Percentiles rank a stretch among this genome's conserved stretches.
Evolutionary conservation across 805 yeast genomes (phyloP).

Genomic region (Schizosaccharomyces octosporus): DNA sequence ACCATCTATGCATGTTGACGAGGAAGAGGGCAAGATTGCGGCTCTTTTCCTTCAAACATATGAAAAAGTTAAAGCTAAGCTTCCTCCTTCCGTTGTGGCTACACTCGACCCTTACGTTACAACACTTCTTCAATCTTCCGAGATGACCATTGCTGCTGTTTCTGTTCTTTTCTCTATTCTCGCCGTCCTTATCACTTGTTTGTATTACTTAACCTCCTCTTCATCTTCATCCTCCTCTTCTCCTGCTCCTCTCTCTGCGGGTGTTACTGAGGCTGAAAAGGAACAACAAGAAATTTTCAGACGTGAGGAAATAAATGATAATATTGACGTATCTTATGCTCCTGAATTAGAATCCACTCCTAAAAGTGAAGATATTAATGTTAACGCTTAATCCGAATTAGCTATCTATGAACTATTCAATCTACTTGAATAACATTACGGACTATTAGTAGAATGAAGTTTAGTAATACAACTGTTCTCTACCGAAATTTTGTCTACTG

Average conservation of each 20-base stretch:
- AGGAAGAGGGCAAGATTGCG: conserved; percentile 7
- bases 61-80: background rate
- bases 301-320: background rate
- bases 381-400: background rate
- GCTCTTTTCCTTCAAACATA: background rate
- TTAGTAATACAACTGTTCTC: no score
- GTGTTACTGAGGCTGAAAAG: background rate
- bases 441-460: no score
- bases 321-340: background rate
- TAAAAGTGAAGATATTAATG: background rate
- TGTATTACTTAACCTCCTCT: conserved; percentile 6
- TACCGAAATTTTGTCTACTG: no score
- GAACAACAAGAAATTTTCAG: background rate
- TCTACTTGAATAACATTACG: no score
- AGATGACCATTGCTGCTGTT: conserved; percentile 13
- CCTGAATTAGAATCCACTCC: background rate
- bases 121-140: conserved; percentile 12
- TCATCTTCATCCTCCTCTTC: background rate
- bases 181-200: conserved; percentile 11
- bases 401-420: background rate
- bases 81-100: background rate
- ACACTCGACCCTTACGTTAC: background rate
- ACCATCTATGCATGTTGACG: conserved; percentile 5
- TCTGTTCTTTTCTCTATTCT: conserved; percentile 9
- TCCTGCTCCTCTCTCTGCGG: background rate